Percentiles rank a stretch among this genome's conserved stretches.
phyloP scores from a whole-genome alignment of 371 early-diverging fungal species.

The Syncephalastrum sp. region DNA sequence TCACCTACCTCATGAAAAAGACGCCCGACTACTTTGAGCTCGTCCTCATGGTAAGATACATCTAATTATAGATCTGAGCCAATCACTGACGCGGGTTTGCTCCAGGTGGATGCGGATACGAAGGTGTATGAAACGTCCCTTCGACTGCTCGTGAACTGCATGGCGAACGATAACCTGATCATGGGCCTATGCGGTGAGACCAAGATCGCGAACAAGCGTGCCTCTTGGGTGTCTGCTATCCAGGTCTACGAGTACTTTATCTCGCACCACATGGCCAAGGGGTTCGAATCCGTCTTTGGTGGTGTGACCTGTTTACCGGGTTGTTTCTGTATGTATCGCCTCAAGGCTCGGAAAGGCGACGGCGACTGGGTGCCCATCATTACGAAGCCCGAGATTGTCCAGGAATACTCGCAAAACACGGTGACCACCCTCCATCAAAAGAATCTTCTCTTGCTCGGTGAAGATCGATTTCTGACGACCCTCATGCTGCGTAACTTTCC shows the following conservation, averaged over 20 bases:
- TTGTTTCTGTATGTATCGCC: constrained; percentile 93
- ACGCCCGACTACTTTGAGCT: constrained; percentile 83
- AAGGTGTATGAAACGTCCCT: constrained; percentile 75
- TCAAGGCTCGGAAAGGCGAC: constrained; percentile 66
- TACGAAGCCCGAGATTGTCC: constrained; percentile 84
- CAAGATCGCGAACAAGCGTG: constrained; percentile 82
- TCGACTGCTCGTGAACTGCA: constrained; percentile 70
- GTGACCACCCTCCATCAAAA: constrained; percentile 94
- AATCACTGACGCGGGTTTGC: not conserved
- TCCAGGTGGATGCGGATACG: constrained; percentile 84
- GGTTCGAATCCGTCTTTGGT: constrained; percentile 95
- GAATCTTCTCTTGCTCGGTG: constrained; percentile 90
- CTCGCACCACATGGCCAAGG: constrained; percentile 90
- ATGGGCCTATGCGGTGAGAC: constrained; percentile 91
- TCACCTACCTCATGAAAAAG: constrained; percentile 72
- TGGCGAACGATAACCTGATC: constrained; percentile 76
- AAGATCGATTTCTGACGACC: constrained; percentile 94
- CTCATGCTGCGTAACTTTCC: constrained; percentile 93
- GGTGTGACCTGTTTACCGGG: constrained; percentile 97
- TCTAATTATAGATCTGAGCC: not conserved
- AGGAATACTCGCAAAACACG: constrained; percentile 83
- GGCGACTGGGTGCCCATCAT: constrained; percentile 74
- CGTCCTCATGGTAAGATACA: constrained; percentile 70
- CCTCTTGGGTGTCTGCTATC: constrained; percentile 87
- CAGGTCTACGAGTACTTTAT: constrained; percentile 98